Base-by-base conservation (phyloP, 495 filamentous ascomycete genomes). In the Penicillium salamii region DNA sequence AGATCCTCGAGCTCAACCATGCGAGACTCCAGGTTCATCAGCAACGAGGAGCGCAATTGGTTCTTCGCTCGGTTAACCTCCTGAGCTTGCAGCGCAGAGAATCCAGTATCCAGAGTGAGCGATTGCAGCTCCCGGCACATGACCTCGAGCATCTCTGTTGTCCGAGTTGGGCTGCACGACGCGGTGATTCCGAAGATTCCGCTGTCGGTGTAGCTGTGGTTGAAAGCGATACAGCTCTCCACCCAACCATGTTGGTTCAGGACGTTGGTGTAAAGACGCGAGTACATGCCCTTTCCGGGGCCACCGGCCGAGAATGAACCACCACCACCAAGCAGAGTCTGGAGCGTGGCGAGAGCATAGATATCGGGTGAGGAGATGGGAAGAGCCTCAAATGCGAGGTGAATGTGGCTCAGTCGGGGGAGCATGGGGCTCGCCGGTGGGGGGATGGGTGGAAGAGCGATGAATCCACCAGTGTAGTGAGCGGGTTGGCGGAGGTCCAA, bases 1-100 rank as follows among this genome's bases (percentile, higher is more conserved):
- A 99, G 78, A 69, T 99, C 93, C 74, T 99, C 93, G n/a, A 99
- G 74, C 69, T 97, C 95, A 11, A 97, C 90, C 93, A 97, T 97
- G 34, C 95, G 81, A 50, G 83, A 88, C 74, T 99, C 93, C 0
- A 99, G 80, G 71, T 99, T 99, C 95, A 99, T 97, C 32, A 99
- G 79, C 19, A 99, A 74, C 33, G 85, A 88, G 11, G 86, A 90
- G 29, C 90, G 79, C 28, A 99, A 83, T 74, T 97, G 95, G 63
- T 99, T 99, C 81, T 99, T 99, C 9, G 93, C 93, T n/a, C 93
- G 83, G 63, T 86, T 84, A 19, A 99, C 93, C 70, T 97, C 93
- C 35, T 74, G 79, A 2, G 78, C 63, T 54, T 86, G 78, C n/a
- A 99, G 77, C 2, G 84, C 73, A 7, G 77, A 69, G 58, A 80